Evolutionary conservation across 345 rosid genomes (phyloP).

Genomic region (Eucalyptus cloeziana): DNA sequence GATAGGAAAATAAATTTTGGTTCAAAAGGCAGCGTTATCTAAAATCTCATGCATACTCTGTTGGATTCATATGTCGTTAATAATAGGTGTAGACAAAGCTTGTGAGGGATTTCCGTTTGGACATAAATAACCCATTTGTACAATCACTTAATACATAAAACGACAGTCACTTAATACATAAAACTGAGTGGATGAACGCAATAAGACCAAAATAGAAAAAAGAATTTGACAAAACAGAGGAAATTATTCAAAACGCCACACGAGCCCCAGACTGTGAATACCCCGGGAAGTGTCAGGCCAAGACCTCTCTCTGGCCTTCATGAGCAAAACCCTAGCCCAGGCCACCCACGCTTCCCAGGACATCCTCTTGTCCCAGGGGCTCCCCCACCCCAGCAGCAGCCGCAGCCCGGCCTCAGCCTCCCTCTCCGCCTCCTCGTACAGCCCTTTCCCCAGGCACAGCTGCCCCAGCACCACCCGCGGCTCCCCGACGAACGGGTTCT

Average conservation of each 20-base stretch:
- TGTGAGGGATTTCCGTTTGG: not conserved
- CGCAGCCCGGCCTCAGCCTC: conserved; percentile 56
- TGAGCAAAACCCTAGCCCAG: conserved; percentile 68
- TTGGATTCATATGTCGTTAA: not conserved
- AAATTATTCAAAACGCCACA: not conserved
- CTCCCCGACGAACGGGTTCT: conserved; percentile 78
- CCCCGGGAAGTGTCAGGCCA: conserved; percentile 89
- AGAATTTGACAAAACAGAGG: not conserved
- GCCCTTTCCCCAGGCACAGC: conserved; percentile 41
- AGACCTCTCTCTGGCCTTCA: conserved; percentile 73
- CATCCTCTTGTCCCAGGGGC: conserved; percentile 92
- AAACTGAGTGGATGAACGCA: too few relatives aligned
- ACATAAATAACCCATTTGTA: not conserved
- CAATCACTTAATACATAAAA: not conserved
- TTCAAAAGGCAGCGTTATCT: too few relatives aligned
- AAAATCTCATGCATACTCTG: not conserved
- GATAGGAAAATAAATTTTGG: too few relatives aligned
- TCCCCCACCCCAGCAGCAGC: conserved; percentile 77
- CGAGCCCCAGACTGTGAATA: conserved; percentile 69
- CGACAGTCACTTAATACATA: too few relatives aligned
- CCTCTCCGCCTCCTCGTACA: conserved; percentile 56
- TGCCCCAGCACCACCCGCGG: conserved; percentile 70
- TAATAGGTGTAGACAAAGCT: not conserved
- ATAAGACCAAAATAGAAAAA: too few relatives aligned
- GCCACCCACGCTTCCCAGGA: conserved; percentile 96